Conservation (phyloP, 148 eudicot genomes). For the Mesembryanthemum crystallinum region DNA sequence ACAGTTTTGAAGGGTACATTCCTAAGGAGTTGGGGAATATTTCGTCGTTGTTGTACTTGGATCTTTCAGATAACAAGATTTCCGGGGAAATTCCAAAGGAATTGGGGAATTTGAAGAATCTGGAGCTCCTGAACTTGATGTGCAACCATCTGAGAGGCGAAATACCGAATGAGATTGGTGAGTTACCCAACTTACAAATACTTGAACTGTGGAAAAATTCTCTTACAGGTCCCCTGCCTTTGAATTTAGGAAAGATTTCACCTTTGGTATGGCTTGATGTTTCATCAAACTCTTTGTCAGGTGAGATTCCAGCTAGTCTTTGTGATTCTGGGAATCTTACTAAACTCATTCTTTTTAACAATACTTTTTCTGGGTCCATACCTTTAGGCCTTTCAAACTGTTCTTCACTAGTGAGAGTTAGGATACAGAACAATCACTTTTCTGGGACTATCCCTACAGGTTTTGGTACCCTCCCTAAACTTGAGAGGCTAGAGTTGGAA, state of each 20-base stretch:
- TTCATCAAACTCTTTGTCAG: conserved; percentile 74
- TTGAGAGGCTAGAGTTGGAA: conserved; percentile 73
- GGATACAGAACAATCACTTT: conserved; percentile 69
- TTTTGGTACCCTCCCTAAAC: conserved; percentile 63
- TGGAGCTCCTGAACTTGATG: conserved; percentile 78
- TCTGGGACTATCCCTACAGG: conserved; percentile 70
- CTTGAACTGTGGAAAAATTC: conserved; percentile 80
- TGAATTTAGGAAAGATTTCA: conserved; percentile 57
- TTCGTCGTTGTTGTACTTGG: conserved; percentile 47
- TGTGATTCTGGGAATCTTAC: conserved; percentile 68
- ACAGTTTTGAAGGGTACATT: conserved; percentile 56
- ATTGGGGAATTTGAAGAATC: conserved; percentile 45
- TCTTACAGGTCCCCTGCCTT: conserved; percentile 63
- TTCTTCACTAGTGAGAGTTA: conserved; percentile 61
- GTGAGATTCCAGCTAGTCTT: conserved; percentile 54
- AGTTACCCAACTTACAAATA: conserved; percentile 42
- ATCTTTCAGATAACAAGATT: conserved; percentile 72
- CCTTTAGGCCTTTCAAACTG: conserved; percentile 62
- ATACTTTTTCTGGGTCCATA: conserved; percentile 65
- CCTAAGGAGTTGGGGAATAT: conserved; percentile 58
- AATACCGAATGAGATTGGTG: conserved; percentile 53
- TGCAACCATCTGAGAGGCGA: conserved; percentile 54
- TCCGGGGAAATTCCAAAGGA: conserved; percentile 64
- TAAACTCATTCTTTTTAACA: conserved; percentile 81
- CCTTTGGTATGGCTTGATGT: conserved; percentile 74